phyloP scores from a whole-genome alignment of 1,284 basidiomycete species.

The Irpex sp. region DNA sequence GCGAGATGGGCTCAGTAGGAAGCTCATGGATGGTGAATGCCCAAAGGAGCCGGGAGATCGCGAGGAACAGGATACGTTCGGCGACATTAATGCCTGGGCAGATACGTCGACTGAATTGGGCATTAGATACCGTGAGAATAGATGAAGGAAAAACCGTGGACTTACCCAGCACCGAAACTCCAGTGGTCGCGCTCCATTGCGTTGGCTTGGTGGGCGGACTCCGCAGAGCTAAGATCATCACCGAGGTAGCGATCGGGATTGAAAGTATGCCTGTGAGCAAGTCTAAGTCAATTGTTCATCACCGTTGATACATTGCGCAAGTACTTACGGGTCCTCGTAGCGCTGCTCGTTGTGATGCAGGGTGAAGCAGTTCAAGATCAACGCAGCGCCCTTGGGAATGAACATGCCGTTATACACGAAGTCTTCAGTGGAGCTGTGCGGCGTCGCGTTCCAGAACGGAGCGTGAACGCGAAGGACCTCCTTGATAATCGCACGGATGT shows the following conservation, averaged over 20 bases:
- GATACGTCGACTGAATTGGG: conserved; percentile 20
- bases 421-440: conserved; percentile 34
- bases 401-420: conserved; percentile 36
- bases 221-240: conserved; percentile 26
- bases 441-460: conserved; percentile 31
- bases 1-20: conserved; percentile 13
- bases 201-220: conserved; percentile 35
- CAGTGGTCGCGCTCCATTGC: conserved; percentile 41
- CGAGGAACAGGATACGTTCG: conserved; percentile 15
- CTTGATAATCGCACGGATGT: conserved; percentile 14
- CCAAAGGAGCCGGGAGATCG: conserved; percentile 15
- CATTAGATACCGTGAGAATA: background rate
- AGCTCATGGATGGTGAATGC: conserved; percentile 12
- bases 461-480: conserved; percentile 21
- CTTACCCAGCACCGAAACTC: conserved; percentile 36
- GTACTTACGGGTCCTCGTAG: conserved; percentile 32
- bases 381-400: conserved; percentile 36
- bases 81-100: conserved; percentile 15
- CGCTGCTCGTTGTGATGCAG: conserved; percentile 36
- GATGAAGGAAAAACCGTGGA: background rate
- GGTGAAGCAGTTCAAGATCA: conserved; percentile 36
- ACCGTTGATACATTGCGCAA: background rate
- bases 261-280: conserved; percentile 15
- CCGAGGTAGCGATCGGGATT: conserved; percentile 34
- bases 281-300: conserved; percentile 1